These are phyloP conservation scores for Aspergillus nanangensis DNA, from an alignment of 495 filamentous ascomycete genomes.

Conservation along the genomic window DNA sequence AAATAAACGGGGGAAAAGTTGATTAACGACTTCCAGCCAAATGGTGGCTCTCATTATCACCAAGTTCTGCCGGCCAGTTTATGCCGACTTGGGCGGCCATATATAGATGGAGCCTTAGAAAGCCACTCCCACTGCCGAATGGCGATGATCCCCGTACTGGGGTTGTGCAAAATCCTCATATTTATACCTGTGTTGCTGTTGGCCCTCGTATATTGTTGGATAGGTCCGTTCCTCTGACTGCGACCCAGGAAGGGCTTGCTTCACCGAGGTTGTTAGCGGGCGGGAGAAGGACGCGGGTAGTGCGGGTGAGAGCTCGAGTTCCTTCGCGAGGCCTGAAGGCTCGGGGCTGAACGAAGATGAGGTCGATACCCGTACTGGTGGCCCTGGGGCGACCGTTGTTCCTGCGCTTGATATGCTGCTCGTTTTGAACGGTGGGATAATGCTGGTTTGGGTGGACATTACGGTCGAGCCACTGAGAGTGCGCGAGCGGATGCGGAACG, in stretches of 20 bases:
- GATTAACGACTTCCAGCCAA: too few species aligned
- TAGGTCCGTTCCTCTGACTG: background rate
- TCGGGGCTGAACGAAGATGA: background rate
- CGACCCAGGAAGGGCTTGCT: too few species aligned
- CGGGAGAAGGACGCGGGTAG: background rate
- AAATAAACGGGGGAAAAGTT: too few species aligned
- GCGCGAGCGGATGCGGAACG: constrained; percentile 32
- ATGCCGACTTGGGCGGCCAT: background rate
- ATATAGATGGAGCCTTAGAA: constrained; percentile 19
- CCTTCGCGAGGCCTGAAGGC: too few species aligned
- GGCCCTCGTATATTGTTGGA: constrained; percentile 27
- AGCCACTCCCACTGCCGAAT: constrained; percentile 31
- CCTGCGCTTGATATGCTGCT: background rate
- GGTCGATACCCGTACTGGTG: background rate
- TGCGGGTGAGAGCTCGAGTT: background rate
- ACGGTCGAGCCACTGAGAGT: constrained; percentile 39
- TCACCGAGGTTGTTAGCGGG: too few species aligned
- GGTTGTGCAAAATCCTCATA: constrained; percentile 11
- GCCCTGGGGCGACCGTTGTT: background rate
- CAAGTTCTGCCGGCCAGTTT: too few species aligned
- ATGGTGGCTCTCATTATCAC: too few species aligned
- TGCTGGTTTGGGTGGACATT: constrained; percentile 24
- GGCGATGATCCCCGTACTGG: constrained; percentile 20
- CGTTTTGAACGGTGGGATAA: constrained; percentile 11
- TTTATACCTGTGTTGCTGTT: constrained; percentile 9